Base-by-base conservation (phyloP, 148 eudicot species). In the Simmondsia chinensis region DNA sequence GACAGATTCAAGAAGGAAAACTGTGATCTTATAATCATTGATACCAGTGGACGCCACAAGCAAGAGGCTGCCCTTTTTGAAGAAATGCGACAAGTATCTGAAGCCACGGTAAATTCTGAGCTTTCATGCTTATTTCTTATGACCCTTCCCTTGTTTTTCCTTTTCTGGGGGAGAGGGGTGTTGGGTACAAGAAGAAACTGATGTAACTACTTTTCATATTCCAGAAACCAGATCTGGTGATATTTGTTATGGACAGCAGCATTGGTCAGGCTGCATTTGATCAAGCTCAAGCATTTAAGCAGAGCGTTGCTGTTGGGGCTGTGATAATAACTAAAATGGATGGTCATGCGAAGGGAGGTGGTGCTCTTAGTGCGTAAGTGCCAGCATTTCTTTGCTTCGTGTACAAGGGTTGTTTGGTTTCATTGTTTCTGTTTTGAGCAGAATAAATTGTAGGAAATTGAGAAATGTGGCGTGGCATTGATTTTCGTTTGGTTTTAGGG, bases 281-380 rank as follows among this genome's bases (percentile, higher is more conserved):
- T 61, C 99, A 91, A 76, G 99, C 96, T 54, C 86, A 72, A 64
- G 99, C 99, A 21, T 91, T 91, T 56, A 85, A 74, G 71, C 95
- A 91, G 66, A 91, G 96, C 71, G 99, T 91, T 68, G 82, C 99
- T 10, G 99, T 91, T 63, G 99, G 99, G 39, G 95, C 99, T 50
- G 99, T 91, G 63, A 91, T 91, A 52, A 61, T 91, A 27, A 91
- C 99, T 30, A 91, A 91, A 61, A 91, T 91, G 99, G 99, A 91
- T 69, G 96, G 99, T 40, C 99, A 86, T 75, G 99, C 94, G 20
- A 91, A 91, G 75, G 99, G 99, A 64, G 99, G 99, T 61, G 96
- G 99, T 65, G 89, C 95, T 54, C 82, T 91, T 62, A 91, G 99
- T 73, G 99, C 99, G 94, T 91, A 77, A 86, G 97, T 87, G 20